Conservation (phyloP, 192 early-diverging fungal genomes). For the Podila clonocystis region DNA sequence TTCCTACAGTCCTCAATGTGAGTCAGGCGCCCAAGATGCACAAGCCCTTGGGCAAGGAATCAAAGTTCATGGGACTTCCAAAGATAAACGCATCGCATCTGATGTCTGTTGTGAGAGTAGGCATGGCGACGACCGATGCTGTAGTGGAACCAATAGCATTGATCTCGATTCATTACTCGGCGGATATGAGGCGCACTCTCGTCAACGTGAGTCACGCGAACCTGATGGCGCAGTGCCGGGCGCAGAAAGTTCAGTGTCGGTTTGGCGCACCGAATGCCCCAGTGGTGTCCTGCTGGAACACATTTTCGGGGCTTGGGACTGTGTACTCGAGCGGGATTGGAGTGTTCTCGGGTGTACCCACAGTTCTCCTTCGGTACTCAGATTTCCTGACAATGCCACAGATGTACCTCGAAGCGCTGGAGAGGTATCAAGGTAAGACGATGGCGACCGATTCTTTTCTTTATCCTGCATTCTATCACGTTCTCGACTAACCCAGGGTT, state of each 20-base stretch:
- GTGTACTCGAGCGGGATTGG: slow-evolving; percentile 33
- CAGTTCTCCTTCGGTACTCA: slow-evolving; percentile 15
- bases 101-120: too few species aligned
- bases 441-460: background rate
- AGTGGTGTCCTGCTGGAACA: slow-evolving; percentile 46
- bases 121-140: too few species aligned
- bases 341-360: slow-evolving; percentile 42
- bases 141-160: slow-evolving; percentile 45
- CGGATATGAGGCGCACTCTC: slow-evolving; percentile 56
- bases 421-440: slow-evolving; percentile 10
- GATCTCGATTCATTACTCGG: slow-evolving; percentile 58
- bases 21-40: slow-evolving; percentile 70
- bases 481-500: too few species aligned
- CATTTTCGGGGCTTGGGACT: slow-evolving; percentile 41
- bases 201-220: slow-evolving; percentile 58
- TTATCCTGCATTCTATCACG: background rate
- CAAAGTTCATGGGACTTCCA: slow-evolving; percentile 50
- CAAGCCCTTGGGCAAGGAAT: slow-evolving; percentile 51
- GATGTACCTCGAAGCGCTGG: slow-evolving; percentile 22
- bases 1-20: slow-evolving; percentile 69
- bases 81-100: background rate
- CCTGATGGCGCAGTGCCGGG: slow-evolving; percentile 64
- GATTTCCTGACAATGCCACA: slow-evolving; percentile 21
- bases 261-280: slow-evolving; percentile 43
- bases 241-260: slow-evolving; percentile 65